Base-by-base conservation (phyloP, 2,329 filamentous ascomycete species). In the Kalmusia sp. region DNA sequence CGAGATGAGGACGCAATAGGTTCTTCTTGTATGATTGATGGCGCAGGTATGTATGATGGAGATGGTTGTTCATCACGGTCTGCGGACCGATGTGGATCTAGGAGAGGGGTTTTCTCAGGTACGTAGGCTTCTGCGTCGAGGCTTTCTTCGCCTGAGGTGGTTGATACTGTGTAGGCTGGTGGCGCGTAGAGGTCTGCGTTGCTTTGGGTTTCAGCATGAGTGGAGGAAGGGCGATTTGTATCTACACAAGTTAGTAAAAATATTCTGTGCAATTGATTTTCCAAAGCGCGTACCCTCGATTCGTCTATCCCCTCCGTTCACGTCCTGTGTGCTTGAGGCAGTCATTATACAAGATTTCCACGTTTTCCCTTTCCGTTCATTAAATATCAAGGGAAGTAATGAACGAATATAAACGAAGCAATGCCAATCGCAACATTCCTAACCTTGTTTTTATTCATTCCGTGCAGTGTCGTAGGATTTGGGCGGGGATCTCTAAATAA, bases 151-250 rank as follows among this genome's bases (percentile, higher is more conserved):
- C 52, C 54, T 0, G 53, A 43, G 5, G 56, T 52, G 6, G 52
- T 46, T 3, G 50, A 51, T 15, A 51, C 44, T 9, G 59, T 62
- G 45, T 68, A 69, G 2, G 57, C 57, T n/a, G 65, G 63, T 1
- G 59, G 61, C 15, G 38, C 44, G 41, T 65, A 63, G 3, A 67
- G 48, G 44, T 67, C 62, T 31, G 54, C 44, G 25, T 67, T 62
- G 48, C 43, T 53, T 3, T 34, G 30, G 3, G 35, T 47, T 15
- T 56, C 58, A 19, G 24, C 41, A 5, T 51, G 47, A 4, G 34
- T 11, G 6, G 45, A 6, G 2, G 33, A 41, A 6, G 38, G 22
- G 12, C 24, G 22, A 15, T 25, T 28, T 6, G n/a, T 17, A 17
- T 37, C 34, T 37, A 37, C 15, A 9, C 3, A 8, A 9, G 7